Base-by-base conservation (phyloP, 768 basidiomycete genomes). In the Lactarius hengduanensis region DNA sequence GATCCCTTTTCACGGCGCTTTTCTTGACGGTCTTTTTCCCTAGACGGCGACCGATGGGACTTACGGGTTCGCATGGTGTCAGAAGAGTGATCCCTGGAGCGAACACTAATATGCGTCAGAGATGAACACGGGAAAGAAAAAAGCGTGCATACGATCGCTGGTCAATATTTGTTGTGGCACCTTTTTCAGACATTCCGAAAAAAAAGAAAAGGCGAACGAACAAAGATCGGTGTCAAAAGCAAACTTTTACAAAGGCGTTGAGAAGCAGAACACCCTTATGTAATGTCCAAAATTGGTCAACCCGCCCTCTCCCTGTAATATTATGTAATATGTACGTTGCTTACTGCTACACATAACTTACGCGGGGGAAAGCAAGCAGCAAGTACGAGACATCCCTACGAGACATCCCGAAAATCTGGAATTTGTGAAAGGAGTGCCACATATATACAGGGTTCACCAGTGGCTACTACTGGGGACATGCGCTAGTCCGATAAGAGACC, bases 71-170 rank as follows among this genome's bases (percentile, higher is more conserved):
- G 85, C 70, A 86, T 85, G 11, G 90, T 92, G 74, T 91, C 90
- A 43, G 86, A 86, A 3, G 91, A 91, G 75, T 86, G 84, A 74
- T 88, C 88, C 71, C 89, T 86, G 68, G 87, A 88, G 63, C 87
- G 70, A 55, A 56, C 60, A 16, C 70, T 71, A 54, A 45, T 65
- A 65, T 62, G 57, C 50, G n/a, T 61, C 40, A 65, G 22, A 34
- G 34, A 59, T 11, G 11, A 3, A 32, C 10, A 43, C 30, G 40
- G 34, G 53, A 11, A 34, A 50, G n/a, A 8, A 41, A 45, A 45
- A 11, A 60, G 32, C 15, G 26, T 41, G 26, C 71, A 60, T 68
- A 71, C 71, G 71, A 71, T 54, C 62, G 66, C 53, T 65, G 71
- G 56, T 70, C 71, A n/a, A 65, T 22, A 36, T 61, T 70, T 61